These are phyloP conservation scores for Cryptosporidium xiaoi DNA, from an alignment of 169 alveolate genomes.

Conservation along the genomic window DNA sequence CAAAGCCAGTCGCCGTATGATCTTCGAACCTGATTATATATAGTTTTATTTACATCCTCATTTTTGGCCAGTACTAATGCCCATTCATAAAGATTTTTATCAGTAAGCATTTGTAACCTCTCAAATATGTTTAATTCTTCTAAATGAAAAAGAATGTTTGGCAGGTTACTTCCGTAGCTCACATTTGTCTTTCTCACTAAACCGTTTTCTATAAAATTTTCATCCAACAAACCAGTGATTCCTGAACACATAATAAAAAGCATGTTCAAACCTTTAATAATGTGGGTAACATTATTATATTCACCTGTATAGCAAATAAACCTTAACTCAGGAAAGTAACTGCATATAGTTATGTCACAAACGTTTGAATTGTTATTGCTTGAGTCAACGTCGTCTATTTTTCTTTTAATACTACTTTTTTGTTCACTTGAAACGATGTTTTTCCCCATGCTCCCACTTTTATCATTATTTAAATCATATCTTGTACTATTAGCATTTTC, in stretches of 20 bases:
- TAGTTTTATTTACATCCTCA: constrained; percentile 23
- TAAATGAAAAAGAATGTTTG: constrained; percentile 31
- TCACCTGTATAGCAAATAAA: constrained; percentile 69
- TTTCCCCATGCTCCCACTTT: not conserved
- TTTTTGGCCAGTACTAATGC: constrained; percentile 59
- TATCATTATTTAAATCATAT: no score
- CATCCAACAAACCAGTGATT: not conserved
- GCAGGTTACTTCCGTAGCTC: not conserved
- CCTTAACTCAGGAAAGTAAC: constrained; percentile 51
- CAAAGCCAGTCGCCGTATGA: constrained; percentile 71
- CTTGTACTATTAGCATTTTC: no score
- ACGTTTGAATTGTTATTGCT: not conserved
- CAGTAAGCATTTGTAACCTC: constrained; percentile 26
- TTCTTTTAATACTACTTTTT: not conserved
- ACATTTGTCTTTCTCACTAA: not conserved
- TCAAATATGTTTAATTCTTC: constrained; percentile 59
- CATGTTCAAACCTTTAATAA: constrained; percentile 57
- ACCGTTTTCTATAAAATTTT: not conserved
- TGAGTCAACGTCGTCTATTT: not conserved
- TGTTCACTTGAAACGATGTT: not conserved
- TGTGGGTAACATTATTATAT: constrained; percentile 54
- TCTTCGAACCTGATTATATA: constrained; percentile 59
- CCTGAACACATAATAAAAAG: constrained; percentile 62
- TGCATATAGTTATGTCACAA: constrained; percentile 69
- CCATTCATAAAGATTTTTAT: constrained; percentile 60